Evolutionary conservation across 139 green algal species (phyloP).

Genomic region (Diplosphaera chodatii): DNA sequence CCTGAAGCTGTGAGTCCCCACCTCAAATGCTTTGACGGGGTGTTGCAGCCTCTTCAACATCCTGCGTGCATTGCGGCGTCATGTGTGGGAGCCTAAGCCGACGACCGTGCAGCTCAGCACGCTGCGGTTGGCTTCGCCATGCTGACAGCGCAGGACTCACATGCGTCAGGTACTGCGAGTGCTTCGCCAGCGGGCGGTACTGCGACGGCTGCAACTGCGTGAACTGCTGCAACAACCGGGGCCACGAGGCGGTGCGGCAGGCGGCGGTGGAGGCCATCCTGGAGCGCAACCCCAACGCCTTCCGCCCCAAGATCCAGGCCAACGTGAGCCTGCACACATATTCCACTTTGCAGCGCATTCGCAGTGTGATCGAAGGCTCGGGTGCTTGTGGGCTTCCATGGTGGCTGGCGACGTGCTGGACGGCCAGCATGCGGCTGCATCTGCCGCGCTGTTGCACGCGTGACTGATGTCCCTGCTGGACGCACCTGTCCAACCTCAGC

Average conservation of each 20-base stretch:
- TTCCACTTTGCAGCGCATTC: too few relatives aligned
- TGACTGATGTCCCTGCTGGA: too few relatives aligned
- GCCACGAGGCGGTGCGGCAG: slow-evolving; percentile 63
- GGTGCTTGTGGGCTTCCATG: too few relatives aligned
- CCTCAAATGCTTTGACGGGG: too few relatives aligned
- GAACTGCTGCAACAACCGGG: slow-evolving; percentile 82
- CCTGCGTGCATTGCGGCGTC: too few relatives aligned
- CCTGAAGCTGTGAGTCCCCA: slow-evolving; percentile 73
- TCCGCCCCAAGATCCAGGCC: slow-evolving; percentile 80
- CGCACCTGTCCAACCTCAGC: too few relatives aligned
- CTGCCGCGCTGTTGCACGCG: too few relatives aligned
- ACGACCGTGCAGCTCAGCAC: not conserved
- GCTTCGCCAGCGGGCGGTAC: slow-evolving; percentile 69
- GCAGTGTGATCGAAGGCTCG: not conserved
- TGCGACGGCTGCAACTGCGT: slow-evolving; percentile 83
- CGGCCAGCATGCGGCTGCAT: too few relatives aligned
- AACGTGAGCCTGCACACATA: not conserved
- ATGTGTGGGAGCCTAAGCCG: too few relatives aligned
- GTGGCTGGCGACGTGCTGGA: too few relatives aligned
- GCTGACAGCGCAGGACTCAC: not conserved
- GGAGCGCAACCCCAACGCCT: slow-evolving; percentile 85
- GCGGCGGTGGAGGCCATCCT: slow-evolving; percentile 76
- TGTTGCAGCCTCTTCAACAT: too few relatives aligned
- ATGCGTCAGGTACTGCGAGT: slow-evolving; percentile 71
- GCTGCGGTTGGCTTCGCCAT: not conserved